Conservation (phyloP, 2,329 filamentous ascomycete species). For the Chaetomiaceae sp. region DNA sequence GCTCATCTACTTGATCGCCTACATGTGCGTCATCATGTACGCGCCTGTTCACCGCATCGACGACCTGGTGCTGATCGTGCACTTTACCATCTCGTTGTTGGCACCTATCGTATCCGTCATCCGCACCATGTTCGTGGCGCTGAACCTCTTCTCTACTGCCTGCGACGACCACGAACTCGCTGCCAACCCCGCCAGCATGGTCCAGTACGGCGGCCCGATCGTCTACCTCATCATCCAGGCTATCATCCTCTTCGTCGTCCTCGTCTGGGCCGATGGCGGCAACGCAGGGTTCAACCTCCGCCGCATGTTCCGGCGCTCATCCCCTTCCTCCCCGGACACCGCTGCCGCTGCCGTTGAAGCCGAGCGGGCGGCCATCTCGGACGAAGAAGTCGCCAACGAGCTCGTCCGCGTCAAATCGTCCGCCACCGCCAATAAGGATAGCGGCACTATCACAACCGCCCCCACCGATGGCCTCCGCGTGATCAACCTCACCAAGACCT, state of each 20-base stretch:
- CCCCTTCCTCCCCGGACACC: background rate
- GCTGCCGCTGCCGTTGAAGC: slow-evolving; percentile 38
- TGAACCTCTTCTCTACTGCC: slow-evolving; percentile 79
- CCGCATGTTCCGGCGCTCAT: slow-evolving; percentile 34
- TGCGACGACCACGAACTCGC: slow-evolving; percentile 63
- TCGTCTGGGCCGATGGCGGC: slow-evolving; percentile 79
- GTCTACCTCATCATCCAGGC: slow-evolving; percentile 75
- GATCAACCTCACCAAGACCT: slow-evolving; percentile 73
- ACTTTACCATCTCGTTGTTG: slow-evolving; percentile 69
- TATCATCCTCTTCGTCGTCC: slow-evolving; percentile 61
- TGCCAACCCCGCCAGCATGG: slow-evolving; percentile 64
- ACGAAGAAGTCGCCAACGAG: slow-evolving; percentile 62
- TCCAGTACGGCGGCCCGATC: slow-evolving; percentile 77
- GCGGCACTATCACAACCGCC: too few relatives aligned
- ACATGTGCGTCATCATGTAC: slow-evolving; percentile 70
- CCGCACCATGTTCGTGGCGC: slow-evolving; percentile 66
- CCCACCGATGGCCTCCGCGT: slow-evolving; percentile 68
- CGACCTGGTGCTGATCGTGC: slow-evolving; percentile 58
- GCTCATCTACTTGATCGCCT: slow-evolving; percentile 66
- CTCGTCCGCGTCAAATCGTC: slow-evolving; percentile 56
- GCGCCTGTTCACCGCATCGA: slow-evolving; percentile 66
- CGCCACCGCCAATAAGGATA: slow-evolving; percentile 33
- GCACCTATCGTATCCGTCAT: slow-evolving; percentile 74
- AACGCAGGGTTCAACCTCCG: slow-evolving; percentile 53
- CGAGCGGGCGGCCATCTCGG: slow-evolving; percentile 30